Conservation (phyloP, 768 basidiomycete genomes). For the Pisolithus tinctorius region DNA sequence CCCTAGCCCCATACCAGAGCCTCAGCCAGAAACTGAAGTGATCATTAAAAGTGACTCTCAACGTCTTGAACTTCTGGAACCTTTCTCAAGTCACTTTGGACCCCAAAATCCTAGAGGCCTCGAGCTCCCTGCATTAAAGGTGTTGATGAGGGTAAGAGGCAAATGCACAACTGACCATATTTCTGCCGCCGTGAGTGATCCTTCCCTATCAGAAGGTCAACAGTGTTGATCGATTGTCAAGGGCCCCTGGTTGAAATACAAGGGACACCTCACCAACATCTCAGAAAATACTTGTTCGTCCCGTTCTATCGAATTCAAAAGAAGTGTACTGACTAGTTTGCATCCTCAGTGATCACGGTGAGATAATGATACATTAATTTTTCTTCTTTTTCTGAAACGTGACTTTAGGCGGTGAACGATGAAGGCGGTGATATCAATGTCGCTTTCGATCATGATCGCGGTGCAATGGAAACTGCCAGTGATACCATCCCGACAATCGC, state of each 20-base stretch:
- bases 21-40: constrained; percentile 70
- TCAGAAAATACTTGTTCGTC: constrained; percentile 87
- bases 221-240: constrained; percentile 20
- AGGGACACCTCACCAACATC: constrained; percentile 93
- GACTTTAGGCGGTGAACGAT: constrained; percentile 79
- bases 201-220: not conserved
- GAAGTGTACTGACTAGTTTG: constrained; percentile 1
- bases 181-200: constrained; percentile 75
- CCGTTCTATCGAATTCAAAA: not conserved
- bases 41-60: constrained; percentile 74
- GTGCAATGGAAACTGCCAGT: constrained; percentile 33
- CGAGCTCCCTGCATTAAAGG: constrained; percentile 78
- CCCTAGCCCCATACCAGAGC: constrained; percentile 65
- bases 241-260: constrained; percentile 99
- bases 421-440: constrained; percentile 91
- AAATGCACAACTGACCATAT: constrained; percentile 99
- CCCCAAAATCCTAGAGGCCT: constrained; percentile 42
- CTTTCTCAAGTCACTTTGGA: constrained; percentile 75
- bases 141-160: constrained; percentile 88
- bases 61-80: constrained; percentile 79
- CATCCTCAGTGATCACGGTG: constrained; percentile 72
- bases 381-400: not conserved
- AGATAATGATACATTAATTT: not conserved
- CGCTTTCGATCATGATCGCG: constrained; percentile 71
- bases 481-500: constrained; percentile 90